Conservation (phyloP, 1,139 yeast genomes). For the Protomyces pachydermus region DNA sequence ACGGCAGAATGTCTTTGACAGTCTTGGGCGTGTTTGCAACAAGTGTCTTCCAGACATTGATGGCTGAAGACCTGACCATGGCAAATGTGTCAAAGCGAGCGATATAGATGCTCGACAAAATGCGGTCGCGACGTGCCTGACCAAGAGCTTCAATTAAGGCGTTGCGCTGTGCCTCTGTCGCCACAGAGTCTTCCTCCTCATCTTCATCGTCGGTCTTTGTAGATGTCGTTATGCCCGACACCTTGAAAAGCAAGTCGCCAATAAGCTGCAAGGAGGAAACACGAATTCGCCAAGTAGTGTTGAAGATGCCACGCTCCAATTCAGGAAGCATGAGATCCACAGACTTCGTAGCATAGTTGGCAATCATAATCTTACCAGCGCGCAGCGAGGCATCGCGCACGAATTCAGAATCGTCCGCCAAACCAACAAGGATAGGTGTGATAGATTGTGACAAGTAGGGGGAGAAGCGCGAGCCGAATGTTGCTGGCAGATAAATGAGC, state of each 20-base stretch:
- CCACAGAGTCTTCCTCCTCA: constrained; percentile 47
- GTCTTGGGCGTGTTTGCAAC: constrained; percentile 95
- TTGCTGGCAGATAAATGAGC: constrained; percentile 81
- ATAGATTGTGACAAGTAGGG: constrained; percentile 81
- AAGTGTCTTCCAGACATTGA: constrained; percentile 94
- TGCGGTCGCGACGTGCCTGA: constrained; percentile 77
- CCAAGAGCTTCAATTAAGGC: constrained; percentile 73
- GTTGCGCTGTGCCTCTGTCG: constrained; percentile 53
- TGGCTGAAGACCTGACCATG: constrained; percentile 82
- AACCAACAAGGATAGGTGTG: constrained; percentile 83
- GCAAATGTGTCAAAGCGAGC: constrained; percentile 91
- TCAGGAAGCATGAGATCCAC: constrained; percentile 92
- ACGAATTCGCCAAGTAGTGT: constrained; percentile 78
- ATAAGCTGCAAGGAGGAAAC: constrained; percentile 90
- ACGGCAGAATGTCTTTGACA: constrained; percentile 86
- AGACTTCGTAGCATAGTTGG: constrained; percentile 87
- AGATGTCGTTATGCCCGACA: constrained; percentile 62
- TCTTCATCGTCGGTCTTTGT: constrained; percentile 35
- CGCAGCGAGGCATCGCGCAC: constrained; percentile 86
- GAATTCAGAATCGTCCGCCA: constrained; percentile 83
- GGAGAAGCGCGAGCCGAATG: constrained; percentile 87
- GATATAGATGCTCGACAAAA: constrained; percentile 76
- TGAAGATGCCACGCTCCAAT: constrained; percentile 82
- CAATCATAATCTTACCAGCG: constrained; percentile 87
- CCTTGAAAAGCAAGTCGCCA: constrained; percentile 93